Evolutionary conservation across 73 alveolate genomes (phyloP).

Genomic region (Breviolum minutum): DNA sequence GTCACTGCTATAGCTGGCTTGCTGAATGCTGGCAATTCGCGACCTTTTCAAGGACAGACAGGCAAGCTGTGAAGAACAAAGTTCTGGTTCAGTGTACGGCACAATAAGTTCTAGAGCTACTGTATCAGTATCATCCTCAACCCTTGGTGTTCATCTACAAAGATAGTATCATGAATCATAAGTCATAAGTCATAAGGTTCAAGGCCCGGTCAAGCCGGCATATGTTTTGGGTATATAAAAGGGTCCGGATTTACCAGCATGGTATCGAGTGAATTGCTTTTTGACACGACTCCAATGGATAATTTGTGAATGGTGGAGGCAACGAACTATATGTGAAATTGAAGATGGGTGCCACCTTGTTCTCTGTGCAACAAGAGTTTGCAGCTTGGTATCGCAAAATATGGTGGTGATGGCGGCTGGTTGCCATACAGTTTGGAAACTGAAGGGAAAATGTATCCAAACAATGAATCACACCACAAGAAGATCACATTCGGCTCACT

Average conservation of each 20-base stretch:
- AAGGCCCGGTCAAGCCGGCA: neutral
- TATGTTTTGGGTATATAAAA: neutral
- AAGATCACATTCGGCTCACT: too few relatives aligned
- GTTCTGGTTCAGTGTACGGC: neutral
- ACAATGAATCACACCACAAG: too few relatives aligned
- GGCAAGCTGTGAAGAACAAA: neutral
- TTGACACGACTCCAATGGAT: neutral
- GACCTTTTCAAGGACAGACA: constrained; percentile 45
- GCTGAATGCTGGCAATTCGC: constrained; percentile 45
- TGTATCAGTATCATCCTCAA: neutral
- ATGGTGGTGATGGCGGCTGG: neutral
- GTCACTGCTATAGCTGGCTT: constrained; percentile 43
- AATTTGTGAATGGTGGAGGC: neutral
- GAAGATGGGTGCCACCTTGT: constrained; percentile 38
- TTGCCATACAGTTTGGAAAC: too few relatives aligned
- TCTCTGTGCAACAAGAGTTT: constrained; percentile 5
- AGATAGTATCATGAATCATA: neutral
- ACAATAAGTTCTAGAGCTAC: neutral
- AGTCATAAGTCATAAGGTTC: neutral
- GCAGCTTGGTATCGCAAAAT: neutral
- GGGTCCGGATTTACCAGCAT: neutral
- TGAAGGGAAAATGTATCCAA: too few relatives aligned
- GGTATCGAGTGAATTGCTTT: neutral
- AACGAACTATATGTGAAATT: constrained; percentile 28
- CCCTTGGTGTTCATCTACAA: neutral